A percentile compares a stretch with the other conserved stretches of the same genome.
Evolutionary conservation across 257 asterid species (phyloP).

Genomic region (Ajuga chamaepitys): DNA sequence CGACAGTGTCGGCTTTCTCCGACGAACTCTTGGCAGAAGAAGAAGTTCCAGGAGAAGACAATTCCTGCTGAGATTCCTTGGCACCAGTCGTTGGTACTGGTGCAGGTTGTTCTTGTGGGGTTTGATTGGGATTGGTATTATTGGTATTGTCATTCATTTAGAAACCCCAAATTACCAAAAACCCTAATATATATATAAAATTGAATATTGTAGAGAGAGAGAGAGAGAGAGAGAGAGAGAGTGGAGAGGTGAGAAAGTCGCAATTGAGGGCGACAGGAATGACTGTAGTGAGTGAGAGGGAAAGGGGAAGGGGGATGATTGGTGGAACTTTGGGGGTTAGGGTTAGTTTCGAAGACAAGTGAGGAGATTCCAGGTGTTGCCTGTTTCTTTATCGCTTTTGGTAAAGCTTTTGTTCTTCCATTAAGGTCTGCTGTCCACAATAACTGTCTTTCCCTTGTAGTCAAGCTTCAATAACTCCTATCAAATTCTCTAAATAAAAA

Average conservation of each 20-base stretch:
- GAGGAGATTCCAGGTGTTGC: conserved; percentile 10
- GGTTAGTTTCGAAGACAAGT: conserved; percentile 20
- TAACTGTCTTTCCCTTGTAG: no score
- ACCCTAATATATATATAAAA: conserved; percentile 42
- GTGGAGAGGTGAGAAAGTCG: conserved; percentile 59
- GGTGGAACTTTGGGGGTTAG: conserved; percentile 34
- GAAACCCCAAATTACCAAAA: conserved; percentile 29
- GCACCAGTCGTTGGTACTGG: conserved; percentile 28
- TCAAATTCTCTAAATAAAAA: no score
- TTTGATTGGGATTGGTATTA: conserved; percentile 31
- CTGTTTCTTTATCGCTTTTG: background rate
- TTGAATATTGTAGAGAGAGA: background rate
- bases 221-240: conserved; percentile 21
- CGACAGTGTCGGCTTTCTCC: conserved; percentile 23
- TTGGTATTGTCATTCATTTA: conserved; percentile 51
- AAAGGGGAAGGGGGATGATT: conserved; percentile 13
- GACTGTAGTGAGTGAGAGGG: conserved; percentile 43
- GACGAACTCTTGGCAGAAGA: conserved; percentile 22
- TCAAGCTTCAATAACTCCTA: no score
- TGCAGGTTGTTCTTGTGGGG: conserved; percentile 32
- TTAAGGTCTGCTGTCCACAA: background rate
- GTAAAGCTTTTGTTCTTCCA: background rate
- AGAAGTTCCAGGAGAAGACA: conserved; percentile 36
- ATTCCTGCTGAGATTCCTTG: conserved; percentile 43
- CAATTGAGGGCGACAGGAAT: conserved; percentile 96